Percentiles rank a stretch among this genome's conserved stretches.
phyloP scores from a whole-genome alignment of 2,329 filamentous ascomycete species.

The Colletotrichum lupini region DNA sequence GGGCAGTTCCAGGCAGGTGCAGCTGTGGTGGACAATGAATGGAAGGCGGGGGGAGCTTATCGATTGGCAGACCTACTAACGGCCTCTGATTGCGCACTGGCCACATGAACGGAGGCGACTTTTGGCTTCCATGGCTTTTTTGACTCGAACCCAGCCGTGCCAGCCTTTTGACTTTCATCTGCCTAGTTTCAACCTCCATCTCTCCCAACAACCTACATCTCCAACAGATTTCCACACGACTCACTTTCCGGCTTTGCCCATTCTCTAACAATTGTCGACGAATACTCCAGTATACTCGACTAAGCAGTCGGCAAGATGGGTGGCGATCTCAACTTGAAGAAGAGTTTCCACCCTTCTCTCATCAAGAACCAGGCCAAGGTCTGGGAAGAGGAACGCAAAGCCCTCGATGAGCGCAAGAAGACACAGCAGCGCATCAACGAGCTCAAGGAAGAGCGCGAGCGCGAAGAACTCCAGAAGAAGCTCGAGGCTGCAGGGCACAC shows the following conservation, averaged over 20 bases:
- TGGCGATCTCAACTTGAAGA: conserved; percentile 94
- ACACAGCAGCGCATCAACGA: conserved; percentile 93
- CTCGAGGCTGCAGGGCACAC: conserved; percentile 89
- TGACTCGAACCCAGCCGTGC: background rate
- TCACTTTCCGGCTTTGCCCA: background rate
- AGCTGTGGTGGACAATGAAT: conserved; percentile 12
- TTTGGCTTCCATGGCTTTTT: background rate
- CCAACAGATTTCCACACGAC: background rate
- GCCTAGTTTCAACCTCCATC: background rate
- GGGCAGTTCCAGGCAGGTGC: conserved; percentile 14
- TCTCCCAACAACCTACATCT: background rate
- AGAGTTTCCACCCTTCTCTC: conserved; percentile 92
- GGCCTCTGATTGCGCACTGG: conserved; percentile 7
- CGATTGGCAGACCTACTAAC: conserved; percentile 29
- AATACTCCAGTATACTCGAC: background rate
- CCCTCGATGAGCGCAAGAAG: conserved; percentile 92
- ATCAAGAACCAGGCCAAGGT: conserved; percentile 91
- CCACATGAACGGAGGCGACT: conserved; percentile 23
- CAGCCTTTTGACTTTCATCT: background rate
- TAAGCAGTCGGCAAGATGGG: conserved; percentile 73
- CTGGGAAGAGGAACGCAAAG: conserved; percentile 91
- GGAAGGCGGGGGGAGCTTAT: conserved; percentile 36
- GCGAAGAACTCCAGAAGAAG: conserved; percentile 90
- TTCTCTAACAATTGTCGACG: background rate
- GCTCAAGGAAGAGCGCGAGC: conserved; percentile 90